Base-by-base conservation (phyloP, 805 yeast genomes). In the Diddensiella transvaalensis region DNA sequence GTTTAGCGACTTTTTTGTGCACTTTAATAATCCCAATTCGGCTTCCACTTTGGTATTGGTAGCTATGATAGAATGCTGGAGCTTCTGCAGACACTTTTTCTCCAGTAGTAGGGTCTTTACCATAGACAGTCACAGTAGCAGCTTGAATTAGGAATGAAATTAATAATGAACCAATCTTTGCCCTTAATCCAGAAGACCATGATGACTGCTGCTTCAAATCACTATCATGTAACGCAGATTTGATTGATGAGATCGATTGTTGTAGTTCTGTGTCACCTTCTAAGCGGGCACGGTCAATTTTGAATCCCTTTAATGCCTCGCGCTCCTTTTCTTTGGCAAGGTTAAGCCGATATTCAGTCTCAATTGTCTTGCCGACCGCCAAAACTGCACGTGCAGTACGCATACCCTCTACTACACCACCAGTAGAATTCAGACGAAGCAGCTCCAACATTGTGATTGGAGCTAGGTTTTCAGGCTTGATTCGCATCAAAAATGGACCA, bases 31-130 rank as follows among this genome's bases (percentile, higher is more conserved):
- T 82, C 38, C 99, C 99, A 22, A 88, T 68, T 60, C 83, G 84
- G 51, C 79, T 79, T 32, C 97, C 96, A 47, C 77, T 77, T 42
- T 78, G 77, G 59, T 83, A 88, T 65, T 87, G 95, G 65, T 87
- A 90, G 3, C 88, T 78, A 61, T 93, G 98, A 51, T 81, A 82
- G 60, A 93, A 85, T 0, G 98, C 98, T 1, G 97, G 96, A 4
- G 89, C 91, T 35, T 76, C 71, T 18, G 90, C 95, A 26, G 68
- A 67, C n/a, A 86, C 83, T 1, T 64, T 63, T 45, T 79, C 68
- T 8, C 85, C 84, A 0, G 95, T 83, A 1, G 79, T 73, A 1
- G 97, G 97, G 62, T 91, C 96, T 1, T 69, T 73, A 40, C 90
- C 96, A 32, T 75, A 72, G 2, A 90, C 96, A 21, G 80, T 76